Evolutionary conservation across 768 basidiomycete genomes (phyloP).

Genomic region (Suillus cothurnatus): DNA sequence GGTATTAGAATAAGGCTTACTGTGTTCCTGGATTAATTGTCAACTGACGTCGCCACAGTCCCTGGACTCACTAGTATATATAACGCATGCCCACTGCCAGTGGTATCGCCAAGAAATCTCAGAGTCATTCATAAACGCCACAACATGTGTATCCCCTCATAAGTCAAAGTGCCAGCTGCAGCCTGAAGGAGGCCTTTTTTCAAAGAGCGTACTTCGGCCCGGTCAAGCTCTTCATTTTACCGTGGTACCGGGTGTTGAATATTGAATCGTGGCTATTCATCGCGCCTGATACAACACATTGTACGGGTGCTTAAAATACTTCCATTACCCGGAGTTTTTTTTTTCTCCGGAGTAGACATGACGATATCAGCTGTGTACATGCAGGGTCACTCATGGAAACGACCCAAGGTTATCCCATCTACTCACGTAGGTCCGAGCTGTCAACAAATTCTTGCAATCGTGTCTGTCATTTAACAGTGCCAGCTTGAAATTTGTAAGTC

Average conservation of each 20-base stretch:
- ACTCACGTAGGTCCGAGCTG: slow-evolving; percentile 2
- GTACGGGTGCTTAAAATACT: background rate
- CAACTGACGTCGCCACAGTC: background rate
- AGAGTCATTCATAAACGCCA: background rate
- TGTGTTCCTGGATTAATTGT: no score
- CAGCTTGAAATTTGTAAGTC: background rate
- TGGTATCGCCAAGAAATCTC: background rate
- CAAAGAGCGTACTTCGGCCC: background rate
- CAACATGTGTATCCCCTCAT: background rate
- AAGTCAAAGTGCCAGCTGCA: no score
- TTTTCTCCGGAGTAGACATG: background rate
- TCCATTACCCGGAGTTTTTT: background rate
- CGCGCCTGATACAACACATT: background rate
- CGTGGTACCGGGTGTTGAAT: background rate
- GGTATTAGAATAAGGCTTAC: background rate
- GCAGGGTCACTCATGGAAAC: background rate
- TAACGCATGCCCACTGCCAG: background rate
- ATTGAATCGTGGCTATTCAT: background rate
- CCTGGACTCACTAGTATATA: no score
- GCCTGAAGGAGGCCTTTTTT: no score
- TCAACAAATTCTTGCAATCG: background rate
- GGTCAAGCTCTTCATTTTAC: background rate
- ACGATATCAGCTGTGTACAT: background rate
- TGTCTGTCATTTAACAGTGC: background rate
- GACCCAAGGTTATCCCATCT: no score